These are phyloP conservation scores for Porogramme epimiltina DNA, from an alignment of 1,284 basidiomycete genomes.

Conservation along the genomic window DNA sequence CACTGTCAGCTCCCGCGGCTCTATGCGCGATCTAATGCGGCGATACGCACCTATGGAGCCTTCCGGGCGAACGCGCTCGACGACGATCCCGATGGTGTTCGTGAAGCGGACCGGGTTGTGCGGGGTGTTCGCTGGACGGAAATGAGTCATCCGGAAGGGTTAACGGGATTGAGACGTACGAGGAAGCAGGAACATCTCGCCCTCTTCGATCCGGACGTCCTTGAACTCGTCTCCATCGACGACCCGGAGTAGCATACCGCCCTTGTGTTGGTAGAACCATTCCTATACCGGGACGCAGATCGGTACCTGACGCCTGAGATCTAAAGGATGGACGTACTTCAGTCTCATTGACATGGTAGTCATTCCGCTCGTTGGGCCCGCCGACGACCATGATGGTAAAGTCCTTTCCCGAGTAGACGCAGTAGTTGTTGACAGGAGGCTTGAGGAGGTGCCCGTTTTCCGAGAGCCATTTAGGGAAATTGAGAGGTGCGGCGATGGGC, in stretches of 20 bases:
- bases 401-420: slow-evolving; percentile 82
- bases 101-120: slow-evolving; percentile 93
- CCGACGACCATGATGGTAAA: slow-evolving; percentile 92
- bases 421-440: slow-evolving; percentile 92
- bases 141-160: not conserved
- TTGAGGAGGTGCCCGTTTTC: slow-evolving; percentile 79
- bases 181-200: slow-evolving; percentile 95
- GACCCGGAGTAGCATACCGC: slow-evolving; percentile 85
- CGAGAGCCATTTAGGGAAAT: slow-evolving; percentile 84
- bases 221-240: slow-evolving; percentile 87
- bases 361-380: slow-evolving; percentile 89
- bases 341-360: slow-evolving; percentile 93
- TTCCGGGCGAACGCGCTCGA: slow-evolving; percentile 86
- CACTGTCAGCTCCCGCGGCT: not conserved
- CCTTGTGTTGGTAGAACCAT: slow-evolving; percentile 97
- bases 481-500: slow-evolving; percentile 73
- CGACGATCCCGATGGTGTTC: slow-evolving; percentile 92
- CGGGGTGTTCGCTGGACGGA: slow-evolving; percentile 79
- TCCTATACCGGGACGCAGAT: slow-evolving; percentile 49
- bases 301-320: not conserved
- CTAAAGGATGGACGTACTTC: slow-evolving; percentile 51
- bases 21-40: not conserved
- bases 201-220: slow-evolving; percentile 90
- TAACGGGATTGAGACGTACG: slow-evolving; percentile 48
- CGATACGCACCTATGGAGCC: slow-evolving; percentile 51